Conservation (phyloP, 2,329 filamentous ascomycete species). For the Sporothrix sp. region DNA sequence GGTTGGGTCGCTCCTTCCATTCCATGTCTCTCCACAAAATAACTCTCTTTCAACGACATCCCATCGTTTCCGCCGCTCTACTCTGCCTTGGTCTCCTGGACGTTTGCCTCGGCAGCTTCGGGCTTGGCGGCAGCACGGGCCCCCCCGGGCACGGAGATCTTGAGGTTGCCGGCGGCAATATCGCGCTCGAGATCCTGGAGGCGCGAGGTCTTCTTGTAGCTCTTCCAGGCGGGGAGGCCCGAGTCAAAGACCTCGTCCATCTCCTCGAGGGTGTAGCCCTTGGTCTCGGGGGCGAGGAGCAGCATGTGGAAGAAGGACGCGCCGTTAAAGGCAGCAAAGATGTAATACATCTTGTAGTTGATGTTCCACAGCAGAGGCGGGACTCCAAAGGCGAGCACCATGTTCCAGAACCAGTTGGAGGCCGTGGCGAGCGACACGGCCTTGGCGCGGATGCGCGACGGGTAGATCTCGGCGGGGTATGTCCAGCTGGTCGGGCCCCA, state of each 20-base stretch:
- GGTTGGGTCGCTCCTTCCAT: too few species aligned
- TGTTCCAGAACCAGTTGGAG: constrained; percentile 37
- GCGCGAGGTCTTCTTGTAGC: constrained; percentile 30
- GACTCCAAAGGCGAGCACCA: constrained; percentile 44
- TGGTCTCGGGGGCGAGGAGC: constrained; percentile 54
- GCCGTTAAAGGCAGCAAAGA: constrained; percentile 65
- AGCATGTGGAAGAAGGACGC: constrained; percentile 60
- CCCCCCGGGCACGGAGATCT: constrained; percentile 22
- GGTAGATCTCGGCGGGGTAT: constrained; percentile 39
- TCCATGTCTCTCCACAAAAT: not conserved
- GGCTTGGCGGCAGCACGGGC: not conserved
- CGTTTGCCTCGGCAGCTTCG: too few species aligned
- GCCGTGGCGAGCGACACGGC: constrained; percentile 34
- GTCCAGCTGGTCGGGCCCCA: constrained; percentile 43
- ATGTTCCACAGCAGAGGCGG: constrained; percentile 43
- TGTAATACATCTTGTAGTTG: constrained; percentile 46
- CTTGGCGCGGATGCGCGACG: constrained; percentile 33
- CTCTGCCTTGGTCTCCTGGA: not conserved
- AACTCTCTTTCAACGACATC: too few species aligned
- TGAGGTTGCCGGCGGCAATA: constrained; percentile 37
- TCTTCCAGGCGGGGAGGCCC: constrained; percentile 49
- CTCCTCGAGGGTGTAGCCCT: constrained; percentile 66
- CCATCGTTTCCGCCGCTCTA: not conserved
- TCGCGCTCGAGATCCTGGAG: constrained; percentile 38
- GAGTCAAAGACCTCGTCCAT: constrained; percentile 63